A percentile compares a stretch with the other conserved stretches of the same genome.
phyloP scores from a whole-genome alignment of 1,139 yeast species.

The Nakaseomyces sp. region DNA sequence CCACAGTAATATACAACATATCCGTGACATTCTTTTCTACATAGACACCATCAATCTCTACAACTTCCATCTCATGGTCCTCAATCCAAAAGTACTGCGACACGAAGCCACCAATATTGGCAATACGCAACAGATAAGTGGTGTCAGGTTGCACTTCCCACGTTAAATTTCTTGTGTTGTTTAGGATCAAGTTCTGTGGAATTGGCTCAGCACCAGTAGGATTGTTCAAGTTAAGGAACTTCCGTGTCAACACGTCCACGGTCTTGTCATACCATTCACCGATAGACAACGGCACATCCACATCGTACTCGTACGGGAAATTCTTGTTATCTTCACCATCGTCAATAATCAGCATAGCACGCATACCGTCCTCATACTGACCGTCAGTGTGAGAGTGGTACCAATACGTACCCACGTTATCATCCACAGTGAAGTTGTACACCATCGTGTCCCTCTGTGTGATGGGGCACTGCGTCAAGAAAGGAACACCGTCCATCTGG shows the following conservation, averaged over 20 bases:
- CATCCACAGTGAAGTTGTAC: constrained; percentile 72
- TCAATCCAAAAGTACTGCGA: constrained; percentile 81
- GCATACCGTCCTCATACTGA: constrained; percentile 87
- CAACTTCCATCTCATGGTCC: constrained; percentile 71
- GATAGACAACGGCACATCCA: constrained; percentile 58
- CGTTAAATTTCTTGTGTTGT: constrained; percentile 65
- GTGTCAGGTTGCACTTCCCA: constrained; percentile 69
- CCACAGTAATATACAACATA: constrained; percentile 58
- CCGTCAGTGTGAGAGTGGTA: constrained; percentile 84
- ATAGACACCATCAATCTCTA: constrained; percentile 75
- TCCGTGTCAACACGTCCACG: constrained; percentile 42
- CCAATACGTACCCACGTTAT: constrained; percentile 88
- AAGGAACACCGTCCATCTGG: constrained; percentile 83
- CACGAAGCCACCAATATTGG: constrained; percentile 79
- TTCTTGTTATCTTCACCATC: constrained; percentile 37
- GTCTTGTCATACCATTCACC: constrained; percentile 80
- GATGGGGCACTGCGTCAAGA: constrained; percentile 82
- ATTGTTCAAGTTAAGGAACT: constrained; percentile 61
- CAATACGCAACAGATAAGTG: constrained; percentile 68
- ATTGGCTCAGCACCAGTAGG: constrained; percentile 98
- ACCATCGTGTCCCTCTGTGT: constrained; percentile 61
- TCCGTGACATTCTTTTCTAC: constrained; percentile 58
- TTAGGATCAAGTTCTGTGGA: constrained; percentile 69
- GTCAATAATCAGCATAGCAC: constrained; percentile 68
- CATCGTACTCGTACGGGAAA: constrained; percentile 56